A percentile compares a stretch with the other conserved stretches of the same genome.
Evolutionary conservation across 257 asterid species (phyloP).

Genomic region (Scutellaria baicalensis): DNA sequence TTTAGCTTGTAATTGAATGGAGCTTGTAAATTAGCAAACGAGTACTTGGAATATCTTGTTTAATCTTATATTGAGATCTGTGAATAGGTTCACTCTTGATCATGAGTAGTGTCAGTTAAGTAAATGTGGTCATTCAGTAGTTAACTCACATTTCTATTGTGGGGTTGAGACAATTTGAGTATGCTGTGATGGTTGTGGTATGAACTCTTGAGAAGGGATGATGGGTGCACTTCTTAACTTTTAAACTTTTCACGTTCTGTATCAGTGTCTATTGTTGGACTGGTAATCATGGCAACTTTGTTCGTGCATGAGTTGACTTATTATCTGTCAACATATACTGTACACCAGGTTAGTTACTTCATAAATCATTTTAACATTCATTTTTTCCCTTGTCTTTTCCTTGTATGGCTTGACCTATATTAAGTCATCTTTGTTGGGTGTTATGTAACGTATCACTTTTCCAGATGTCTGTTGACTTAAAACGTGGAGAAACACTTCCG

Average conservation of each 20-base stretch:
- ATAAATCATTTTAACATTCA: background rate
- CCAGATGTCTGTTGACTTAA: conserved; percentile 94
- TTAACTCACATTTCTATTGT: background rate
- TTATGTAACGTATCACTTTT: conserved; percentile 11
- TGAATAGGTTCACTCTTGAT: background rate
- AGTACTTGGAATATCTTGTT: background rate
- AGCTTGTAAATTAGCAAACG: background rate
- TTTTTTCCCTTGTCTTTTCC: background rate
- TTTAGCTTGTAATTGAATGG: background rate
- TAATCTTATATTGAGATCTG: background rate
- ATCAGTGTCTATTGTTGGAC: conserved; percentile 81
- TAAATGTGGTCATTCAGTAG: background rate
- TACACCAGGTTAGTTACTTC: conserved; percentile 66
- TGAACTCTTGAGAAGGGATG: conserved; percentile 11
- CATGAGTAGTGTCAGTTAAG: background rate
- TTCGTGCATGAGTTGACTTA: conserved; percentile 86
- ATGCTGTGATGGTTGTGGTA: background rate
- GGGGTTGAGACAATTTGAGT: background rate
- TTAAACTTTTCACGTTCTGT: background rate
- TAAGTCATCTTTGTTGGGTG: background rate
- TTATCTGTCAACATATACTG: conserved; percentile 74
- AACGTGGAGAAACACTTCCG: conserved; percentile 95
- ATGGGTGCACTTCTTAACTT: conserved; percentile 27
- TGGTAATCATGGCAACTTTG: conserved; percentile 81
- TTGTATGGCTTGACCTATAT: background rate